phyloP scores from a whole-genome alignment of 176 grass and related monocot genomes.

The Themeda triandra region DNA sequence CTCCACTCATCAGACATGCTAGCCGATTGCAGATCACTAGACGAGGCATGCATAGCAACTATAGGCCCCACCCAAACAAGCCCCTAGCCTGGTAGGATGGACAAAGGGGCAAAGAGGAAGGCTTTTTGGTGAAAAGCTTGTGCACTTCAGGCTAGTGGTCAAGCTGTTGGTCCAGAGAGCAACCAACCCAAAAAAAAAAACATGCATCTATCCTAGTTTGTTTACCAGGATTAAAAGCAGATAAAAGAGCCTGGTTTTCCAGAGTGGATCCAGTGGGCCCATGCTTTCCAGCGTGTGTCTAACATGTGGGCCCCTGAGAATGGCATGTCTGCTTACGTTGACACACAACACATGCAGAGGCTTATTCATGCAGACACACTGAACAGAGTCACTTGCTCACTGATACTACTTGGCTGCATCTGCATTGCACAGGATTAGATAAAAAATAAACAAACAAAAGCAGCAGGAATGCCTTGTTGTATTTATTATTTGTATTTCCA shows the following conservation, averaged over 20 bases:
- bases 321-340: neutral
- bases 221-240: neutral
- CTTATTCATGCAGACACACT: neutral
- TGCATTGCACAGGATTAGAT: neutral
- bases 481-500: neutral
- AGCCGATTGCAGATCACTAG: slow-evolving; percentile 17
- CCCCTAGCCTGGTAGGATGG: neutral
- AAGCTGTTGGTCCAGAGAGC: neutral
- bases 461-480: neutral
- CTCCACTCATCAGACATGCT: neutral
- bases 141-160: slow-evolving; percentile 3
- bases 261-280: neutral
- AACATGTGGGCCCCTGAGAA: neutral
- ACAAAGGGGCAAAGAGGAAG: neutral
- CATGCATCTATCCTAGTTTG: too few species aligned
- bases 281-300: neutral
- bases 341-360: neutral
- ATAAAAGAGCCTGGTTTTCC: neutral
- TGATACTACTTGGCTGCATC: neutral
- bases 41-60: neutral
- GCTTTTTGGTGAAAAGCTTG: neutral
- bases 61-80: neutral
- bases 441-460: neutral
- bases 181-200: too few species aligned
- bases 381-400: neutral